Percentiles rank a stretch among this genome's conserved stretches.
These are phyloP conservation scores for Nicotiana otophora DNA, from an alignment of 257 asterid genomes.

Conservation along the genomic window DNA sequence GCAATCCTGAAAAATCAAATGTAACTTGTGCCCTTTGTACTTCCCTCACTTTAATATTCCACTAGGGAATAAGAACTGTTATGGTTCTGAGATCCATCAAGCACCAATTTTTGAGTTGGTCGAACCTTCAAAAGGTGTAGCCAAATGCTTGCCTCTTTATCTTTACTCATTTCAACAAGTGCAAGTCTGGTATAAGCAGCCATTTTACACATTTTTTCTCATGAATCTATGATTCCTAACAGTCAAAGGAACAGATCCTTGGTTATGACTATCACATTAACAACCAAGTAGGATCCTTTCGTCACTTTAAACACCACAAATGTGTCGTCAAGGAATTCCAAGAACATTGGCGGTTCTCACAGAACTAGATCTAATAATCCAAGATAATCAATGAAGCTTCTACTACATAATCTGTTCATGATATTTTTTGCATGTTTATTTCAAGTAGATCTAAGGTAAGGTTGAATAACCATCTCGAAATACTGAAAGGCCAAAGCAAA, in stretches of 20 bases:
- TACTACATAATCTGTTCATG: background rate
- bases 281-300: background rate
- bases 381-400: background rate
- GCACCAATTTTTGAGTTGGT: background rate
- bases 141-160: background rate
- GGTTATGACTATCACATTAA: conserved; percentile 6
- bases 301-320: background rate
- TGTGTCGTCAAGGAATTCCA: background rate
- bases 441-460: background rate
- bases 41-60: background rate
- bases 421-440: background rate
- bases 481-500: background rate
- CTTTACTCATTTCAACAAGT: too few relatives aligned
- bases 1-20: background rate
- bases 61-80: background rate
- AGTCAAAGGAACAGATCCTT: background rate
- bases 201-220: background rate
- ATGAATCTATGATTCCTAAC: background rate
- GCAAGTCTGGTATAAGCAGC: background rate
- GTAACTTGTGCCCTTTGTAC: background rate
- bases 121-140: background rate
- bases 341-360: background rate
- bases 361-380: background rate
- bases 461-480: background rate
- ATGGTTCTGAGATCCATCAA: background rate